Evolutionary conservation across 2,329 filamentous ascomycete species (phyloP).

Genomic region (Drechslerella coelobrocha): DNA sequence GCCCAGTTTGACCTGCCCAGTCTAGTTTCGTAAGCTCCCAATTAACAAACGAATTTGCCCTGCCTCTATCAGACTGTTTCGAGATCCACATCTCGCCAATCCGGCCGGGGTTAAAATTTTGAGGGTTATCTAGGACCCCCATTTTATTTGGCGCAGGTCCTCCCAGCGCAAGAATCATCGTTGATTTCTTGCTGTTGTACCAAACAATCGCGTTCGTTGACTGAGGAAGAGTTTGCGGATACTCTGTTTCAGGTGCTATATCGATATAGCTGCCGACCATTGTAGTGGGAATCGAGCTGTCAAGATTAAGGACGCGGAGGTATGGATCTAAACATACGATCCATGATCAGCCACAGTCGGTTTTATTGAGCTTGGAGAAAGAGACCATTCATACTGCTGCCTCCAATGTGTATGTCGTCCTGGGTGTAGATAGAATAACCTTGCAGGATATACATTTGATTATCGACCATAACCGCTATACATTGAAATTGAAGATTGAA

Average conservation of each 20-base stretch:
- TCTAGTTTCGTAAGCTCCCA: background rate
- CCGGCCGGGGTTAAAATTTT: background rate
- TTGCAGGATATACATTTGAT: constrained; percentile 3
- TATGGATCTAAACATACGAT: constrained; percentile 7
- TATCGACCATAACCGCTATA: constrained; percentile 4
- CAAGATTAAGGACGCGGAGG: constrained; percentile 6
- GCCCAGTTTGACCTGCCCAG: background rate
- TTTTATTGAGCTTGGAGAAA: background rate
- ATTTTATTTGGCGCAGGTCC: background rate
- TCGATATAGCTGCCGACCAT: background rate
- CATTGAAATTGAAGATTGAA: no score
- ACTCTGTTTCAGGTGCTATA: background rate
- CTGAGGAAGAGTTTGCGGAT: constrained; percentile 3
- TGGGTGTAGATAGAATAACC: background rate
- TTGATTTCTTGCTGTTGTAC: background rate
- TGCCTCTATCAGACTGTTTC: background rate
- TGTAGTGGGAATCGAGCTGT: background rate
- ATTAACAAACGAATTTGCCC: background rate
- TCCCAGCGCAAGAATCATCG: constrained; percentile 8
- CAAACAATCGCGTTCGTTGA: background rate
- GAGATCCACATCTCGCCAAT: background rate
- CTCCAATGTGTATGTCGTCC: background rate
- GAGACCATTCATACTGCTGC: background rate
- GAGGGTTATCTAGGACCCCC: background rate
- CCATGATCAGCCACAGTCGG: background rate